Evolutionary conservation across 1,139 yeast genomes (phyloP).

Genomic region (Schizosaccharomyces versatilis): DNA sequence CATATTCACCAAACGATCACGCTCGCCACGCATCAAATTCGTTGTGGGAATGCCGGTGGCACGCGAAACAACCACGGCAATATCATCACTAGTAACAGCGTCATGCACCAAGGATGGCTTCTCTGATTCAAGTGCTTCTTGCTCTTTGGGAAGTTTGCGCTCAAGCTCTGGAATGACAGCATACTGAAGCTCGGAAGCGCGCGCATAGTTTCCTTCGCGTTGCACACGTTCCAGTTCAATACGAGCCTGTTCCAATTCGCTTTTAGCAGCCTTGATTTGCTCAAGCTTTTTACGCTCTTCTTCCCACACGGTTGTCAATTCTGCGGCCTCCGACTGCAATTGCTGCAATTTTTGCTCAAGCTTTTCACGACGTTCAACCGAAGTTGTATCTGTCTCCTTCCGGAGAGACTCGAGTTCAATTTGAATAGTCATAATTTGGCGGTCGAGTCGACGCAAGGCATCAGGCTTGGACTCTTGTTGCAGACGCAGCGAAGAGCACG

Average conservation of each 20-base stretch:
- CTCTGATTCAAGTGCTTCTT: conserved; percentile 15
- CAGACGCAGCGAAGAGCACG: conserved; percentile 77
- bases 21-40: conserved; percentile 79
- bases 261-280: conserved; percentile 52
- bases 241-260: conserved; percentile 62
- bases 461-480: conserved; percentile 97
- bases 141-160: conserved; percentile 27
- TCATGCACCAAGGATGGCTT: conserved; percentile 45
- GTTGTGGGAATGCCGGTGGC: conserved; percentile 95
- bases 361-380: conserved; percentile 45
- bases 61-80: conserved; percentile 71
- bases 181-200: conserved; percentile 77
- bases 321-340: conserved; percentile 41
- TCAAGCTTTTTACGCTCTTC: conserved; percentile 49
- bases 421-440: conserved; percentile 79
- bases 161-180: conserved; percentile 66
- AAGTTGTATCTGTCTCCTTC: conserved; percentile 73
- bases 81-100: conserved; percentile 82
- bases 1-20: conserved; percentile 73
- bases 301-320: conserved; percentile 72
- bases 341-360: conserved; percentile 42
- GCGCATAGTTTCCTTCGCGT: conserved; percentile 64
- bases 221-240: conserved; percentile 64
- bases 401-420: conserved; percentile 82
- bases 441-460: conserved; percentile 69